A percentile compares a stretch with the other conserved stretches of the same genome.
Conservation (phyloP, 2,329 filamentous ascomycete species). For the Incumbomyces delicatus region DNA sequence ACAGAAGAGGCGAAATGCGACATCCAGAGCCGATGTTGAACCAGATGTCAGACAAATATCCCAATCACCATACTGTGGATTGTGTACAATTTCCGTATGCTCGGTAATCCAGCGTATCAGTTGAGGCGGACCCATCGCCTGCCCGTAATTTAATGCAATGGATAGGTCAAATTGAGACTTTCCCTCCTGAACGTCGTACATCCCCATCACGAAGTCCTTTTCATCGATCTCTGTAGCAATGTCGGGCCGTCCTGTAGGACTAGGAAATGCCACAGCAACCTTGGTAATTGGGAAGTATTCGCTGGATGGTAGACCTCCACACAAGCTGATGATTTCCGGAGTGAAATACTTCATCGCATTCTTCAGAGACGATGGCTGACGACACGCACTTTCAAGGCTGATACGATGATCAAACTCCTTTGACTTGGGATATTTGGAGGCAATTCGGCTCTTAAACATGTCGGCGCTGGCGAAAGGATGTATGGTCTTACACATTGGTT, state of each 20-base stretch:
- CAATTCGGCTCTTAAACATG: too few relatives aligned
- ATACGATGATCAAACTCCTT: conserved; percentile 48
- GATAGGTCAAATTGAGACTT: conserved; percentile 61
- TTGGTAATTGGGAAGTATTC: conserved; percentile 88
- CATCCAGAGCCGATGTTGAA: conserved; percentile 73
- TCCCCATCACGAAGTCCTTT: too few relatives aligned
- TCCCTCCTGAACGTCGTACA: conserved; percentile 65
- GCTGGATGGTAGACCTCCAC: conserved; percentile 74
- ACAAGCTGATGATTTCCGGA: conserved; percentile 78
- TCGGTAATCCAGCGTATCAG: conserved; percentile 85
- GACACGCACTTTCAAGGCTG: conserved; percentile 50
- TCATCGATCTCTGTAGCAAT: too few relatives aligned
- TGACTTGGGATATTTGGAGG: too few relatives aligned
- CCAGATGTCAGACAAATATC: conserved; percentile 71
- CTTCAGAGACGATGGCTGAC: conserved; percentile 62
- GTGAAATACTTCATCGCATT: conserved; percentile 67
- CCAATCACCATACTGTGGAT: conserved; percentile 91
- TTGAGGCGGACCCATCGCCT: conserved; percentile 78
- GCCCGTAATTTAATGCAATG: conserved; percentile 86
- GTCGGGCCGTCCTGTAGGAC: too few relatives aligned
- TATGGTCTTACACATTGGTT: too few relatives aligned
- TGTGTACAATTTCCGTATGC: conserved; percentile 83
- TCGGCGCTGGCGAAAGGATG: too few relatives aligned
- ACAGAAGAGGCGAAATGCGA: conserved; percentile 41
- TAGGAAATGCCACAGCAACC: conserved; percentile 56